Base-by-base conservation (phyloP, 441 rosid genomes). In the Dalechampia spathulata region DNA sequence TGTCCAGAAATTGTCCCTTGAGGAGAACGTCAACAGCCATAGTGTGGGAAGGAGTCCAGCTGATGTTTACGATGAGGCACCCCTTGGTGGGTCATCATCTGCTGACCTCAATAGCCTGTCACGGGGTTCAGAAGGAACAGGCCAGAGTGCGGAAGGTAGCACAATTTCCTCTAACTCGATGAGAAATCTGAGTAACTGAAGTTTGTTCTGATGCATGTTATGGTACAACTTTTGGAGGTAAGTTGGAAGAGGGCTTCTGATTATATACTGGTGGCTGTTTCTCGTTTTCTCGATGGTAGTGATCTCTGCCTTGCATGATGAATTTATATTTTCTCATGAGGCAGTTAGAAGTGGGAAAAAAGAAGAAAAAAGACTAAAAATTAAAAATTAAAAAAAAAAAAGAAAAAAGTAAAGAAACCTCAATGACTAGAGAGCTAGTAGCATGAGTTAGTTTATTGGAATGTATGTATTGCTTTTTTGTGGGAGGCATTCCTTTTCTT, bases 1-100 rank as follows among this genome's bases (percentile, higher is more conserved):
- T 55, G 55, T 82, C 50, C 78, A 74, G 49, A 73, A 52, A 55
- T 52, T 82, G 52, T 45, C 79, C 1, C 25, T 82, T 72, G 80
- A 69, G 26, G 80, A 76, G 74, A 66, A 44, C 47, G 48, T 55
- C 19, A 36, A 49, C 10, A 62, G 60, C 52, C 62, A 57, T 43
- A 49, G 73, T 59, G 61, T 58, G 60, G 43, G 52, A 21, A 60
- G 75, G 65, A 65, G 49, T 52, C 72, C 46, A 60, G 32, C 28
- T 37, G 72, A 68, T 60, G 45, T 26, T 15, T 52, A 22, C 8
- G 32, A 61, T 57, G 69, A 42, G 52, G 72, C 58, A 43, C 49
- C 57, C 54, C 38, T 57, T 38, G 61, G 66, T 49, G n/a, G n/a
- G n/a, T n/a, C n/a, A n/a, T n/a, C n/a, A n/a, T n/a, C n/a, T n/a